phyloP scores from a whole-genome alignment of 805 yeast genomes.

The Yamadazyma endophytica region DNA sequence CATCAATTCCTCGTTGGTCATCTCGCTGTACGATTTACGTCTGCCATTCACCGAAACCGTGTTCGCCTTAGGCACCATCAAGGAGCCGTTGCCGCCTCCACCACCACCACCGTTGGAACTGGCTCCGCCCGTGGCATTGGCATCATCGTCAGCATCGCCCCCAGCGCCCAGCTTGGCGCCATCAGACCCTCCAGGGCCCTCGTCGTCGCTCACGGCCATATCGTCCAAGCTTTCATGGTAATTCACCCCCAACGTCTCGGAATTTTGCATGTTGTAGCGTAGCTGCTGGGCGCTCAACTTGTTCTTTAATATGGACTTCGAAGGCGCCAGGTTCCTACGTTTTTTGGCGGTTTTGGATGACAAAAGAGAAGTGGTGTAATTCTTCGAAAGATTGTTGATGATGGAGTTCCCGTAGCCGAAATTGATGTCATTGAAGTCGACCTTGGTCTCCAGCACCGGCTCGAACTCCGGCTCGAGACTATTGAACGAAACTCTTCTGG shows the following conservation, averaged over 20 bases:
- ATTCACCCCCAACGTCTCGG: constrained; percentile 13
- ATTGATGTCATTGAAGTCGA: constrained; percentile 9
- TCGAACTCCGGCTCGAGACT: constrained; percentile 28
- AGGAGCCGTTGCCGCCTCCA: too few relatives aligned
- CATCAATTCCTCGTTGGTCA: constrained; percentile 52
- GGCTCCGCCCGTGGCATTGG: background rate
- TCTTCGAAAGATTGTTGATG: constrained; percentile 6
- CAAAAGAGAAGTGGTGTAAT: constrained; percentile 1
- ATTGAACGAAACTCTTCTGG: constrained; percentile 43
- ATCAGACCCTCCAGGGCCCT: constrained; percentile 5
- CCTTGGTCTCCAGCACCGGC: background rate
- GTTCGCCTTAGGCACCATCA: background rate
- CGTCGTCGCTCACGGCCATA: constrained; percentile 4
- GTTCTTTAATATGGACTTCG: constrained; percentile 32
- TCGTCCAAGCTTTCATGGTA: constrained; percentile 14
- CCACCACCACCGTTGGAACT: background rate
- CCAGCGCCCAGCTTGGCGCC: background rate
- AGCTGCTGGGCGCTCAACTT: constrained; percentile 25
- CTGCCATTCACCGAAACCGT: too few relatives aligned
- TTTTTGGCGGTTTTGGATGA: background rate
- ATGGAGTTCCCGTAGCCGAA: constrained; percentile 10
- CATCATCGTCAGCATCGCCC: background rate
- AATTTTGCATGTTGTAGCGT: constrained; percentile 10
- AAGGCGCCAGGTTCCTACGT: constrained; percentile 1
- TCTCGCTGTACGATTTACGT: constrained; percentile 45